Evolutionary conservation across 2,329 filamentous ascomycete genomes (phyloP).

Genomic region (Alternaria solani): DNA sequence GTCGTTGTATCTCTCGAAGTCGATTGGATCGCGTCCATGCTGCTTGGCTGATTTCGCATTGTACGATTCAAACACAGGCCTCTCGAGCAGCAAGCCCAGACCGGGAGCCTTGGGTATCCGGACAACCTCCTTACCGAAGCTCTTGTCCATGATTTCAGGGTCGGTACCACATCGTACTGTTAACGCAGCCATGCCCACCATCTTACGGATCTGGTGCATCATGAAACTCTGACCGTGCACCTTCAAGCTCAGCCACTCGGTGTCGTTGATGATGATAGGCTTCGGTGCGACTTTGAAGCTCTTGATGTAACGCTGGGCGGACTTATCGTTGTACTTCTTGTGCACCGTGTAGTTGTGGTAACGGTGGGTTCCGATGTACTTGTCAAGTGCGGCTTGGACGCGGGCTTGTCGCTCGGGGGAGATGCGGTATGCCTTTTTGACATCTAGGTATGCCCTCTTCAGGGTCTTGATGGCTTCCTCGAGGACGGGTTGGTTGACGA

Average conservation of each 20-base stretch:
- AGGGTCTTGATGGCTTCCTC: slow-evolving; percentile 62
- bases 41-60: slow-evolving; percentile 75
- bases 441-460: slow-evolving; percentile 80
- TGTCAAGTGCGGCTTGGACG: slow-evolving; percentile 76
- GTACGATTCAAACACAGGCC: slow-evolving; percentile 90
- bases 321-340: slow-evolving; percentile 81
- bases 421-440: slow-evolving; percentile 86
- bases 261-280: slow-evolving; percentile 81
- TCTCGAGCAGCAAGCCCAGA: slow-evolving; percentile 84
- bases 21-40: slow-evolving; percentile 72
- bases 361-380: slow-evolving; percentile 85
- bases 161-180: slow-evolving; percentile 85
- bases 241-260: slow-evolving; percentile 94
- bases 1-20: slow-evolving; percentile 79
- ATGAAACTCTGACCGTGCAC: slow-evolving; percentile 99
- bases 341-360: slow-evolving; percentile 98
- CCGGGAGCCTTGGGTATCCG: slow-evolving; percentile 94
- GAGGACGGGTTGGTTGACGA: slow-evolving; percentile 45
- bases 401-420: slow-evolving; percentile 73
- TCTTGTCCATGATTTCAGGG: slow-evolving; percentile 73
- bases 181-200: slow-evolving; percentile 92
- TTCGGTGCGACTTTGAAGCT: slow-evolving; percentile 78
- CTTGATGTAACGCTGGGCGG: slow-evolving; percentile 89
- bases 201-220: slow-evolving; percentile 99
- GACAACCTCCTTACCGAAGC: slow-evolving; percentile 75